Conservation (phyloP, 164 flowering plant species). For the Akebia trifoliata region DNA sequence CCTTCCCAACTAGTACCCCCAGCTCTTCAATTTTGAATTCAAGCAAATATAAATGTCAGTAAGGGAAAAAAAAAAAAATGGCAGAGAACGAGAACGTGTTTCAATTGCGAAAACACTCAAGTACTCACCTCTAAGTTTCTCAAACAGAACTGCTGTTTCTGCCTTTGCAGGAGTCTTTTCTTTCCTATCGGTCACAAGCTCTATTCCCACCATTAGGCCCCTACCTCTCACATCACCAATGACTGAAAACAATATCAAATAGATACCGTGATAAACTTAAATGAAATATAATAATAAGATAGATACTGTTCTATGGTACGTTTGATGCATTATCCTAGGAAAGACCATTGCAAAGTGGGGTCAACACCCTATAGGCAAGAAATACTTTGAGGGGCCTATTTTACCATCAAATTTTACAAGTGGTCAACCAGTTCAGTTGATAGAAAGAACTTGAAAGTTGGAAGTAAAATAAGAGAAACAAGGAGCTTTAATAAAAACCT, state of each 20-base stretch:
- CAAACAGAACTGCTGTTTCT: constrained; percentile 77
- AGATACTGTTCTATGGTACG: too few relatives aligned
- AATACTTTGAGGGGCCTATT: too few relatives aligned
- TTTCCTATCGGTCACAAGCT: constrained; percentile 77
- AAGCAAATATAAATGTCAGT: background rate
- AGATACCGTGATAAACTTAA: too few relatives aligned
- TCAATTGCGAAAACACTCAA: background rate
- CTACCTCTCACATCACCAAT: constrained; percentile 97
- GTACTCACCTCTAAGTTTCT: constrained; percentile 85
- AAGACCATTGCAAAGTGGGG: too few relatives aligned
- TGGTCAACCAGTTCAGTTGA: too few relatives aligned
- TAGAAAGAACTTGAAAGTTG: too few relatives aligned
- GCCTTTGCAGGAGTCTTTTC: constrained; percentile 93
- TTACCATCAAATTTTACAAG: too few relatives aligned
- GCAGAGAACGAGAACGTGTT: constrained; percentile 1
- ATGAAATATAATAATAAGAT: too few relatives aligned
- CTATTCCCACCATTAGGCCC: constrained; percentile 92
- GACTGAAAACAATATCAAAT: constrained; percentile 37
- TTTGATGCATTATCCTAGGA: too few relatives aligned
- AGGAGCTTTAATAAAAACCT: too few relatives aligned
- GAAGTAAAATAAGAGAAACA: too few relatives aligned
- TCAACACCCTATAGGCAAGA: too few relatives aligned
- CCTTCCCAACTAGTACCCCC: constrained; percentile 89
- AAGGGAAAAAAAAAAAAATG: background rate
- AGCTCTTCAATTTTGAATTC: constrained; percentile 46